These are phyloP conservation scores for Sarocladium strictum DNA, from an alignment of 2,329 filamentous ascomycete species.

Conservation along the genomic window DNA sequence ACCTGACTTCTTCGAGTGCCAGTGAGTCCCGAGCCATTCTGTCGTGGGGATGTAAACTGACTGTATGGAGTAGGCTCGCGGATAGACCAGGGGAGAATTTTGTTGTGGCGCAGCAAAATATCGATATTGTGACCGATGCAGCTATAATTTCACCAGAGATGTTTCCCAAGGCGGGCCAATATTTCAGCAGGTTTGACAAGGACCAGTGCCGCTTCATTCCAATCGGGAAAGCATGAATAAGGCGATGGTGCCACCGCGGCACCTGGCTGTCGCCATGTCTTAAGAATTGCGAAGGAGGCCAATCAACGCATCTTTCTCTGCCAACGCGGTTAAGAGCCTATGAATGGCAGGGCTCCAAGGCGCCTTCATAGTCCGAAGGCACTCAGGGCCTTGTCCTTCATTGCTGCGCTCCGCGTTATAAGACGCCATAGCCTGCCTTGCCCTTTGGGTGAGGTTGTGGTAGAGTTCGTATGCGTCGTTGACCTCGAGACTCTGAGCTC, in stretches of 20 bases:
- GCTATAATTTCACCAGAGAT: slow-evolving; percentile 18
- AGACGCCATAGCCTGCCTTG: slow-evolving; percentile 34
- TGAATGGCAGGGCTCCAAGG: slow-evolving; percentile 68
- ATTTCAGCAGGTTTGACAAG: slow-evolving; percentile 81
- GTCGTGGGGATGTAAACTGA: not conserved
- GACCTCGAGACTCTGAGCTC: not conserved
- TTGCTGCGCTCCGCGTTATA: slow-evolving; percentile 42
- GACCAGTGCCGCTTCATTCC: slow-evolving; percentile 67
- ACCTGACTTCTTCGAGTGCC: slow-evolving; percentile 59
- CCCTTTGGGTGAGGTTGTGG: slow-evolving; percentile 32
- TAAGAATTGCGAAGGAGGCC: slow-evolving; percentile 24
- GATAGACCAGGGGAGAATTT: slow-evolving; percentile 13
- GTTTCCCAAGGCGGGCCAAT: slow-evolving; percentile 68
- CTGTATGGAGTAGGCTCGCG: not conserved
- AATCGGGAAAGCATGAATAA: slow-evolving; percentile 53
- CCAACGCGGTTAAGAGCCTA: slow-evolving; percentile 62
- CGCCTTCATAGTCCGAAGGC: slow-evolving; percentile 33
- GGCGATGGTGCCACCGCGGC: not conserved
- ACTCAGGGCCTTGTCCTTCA: slow-evolving; percentile 39
- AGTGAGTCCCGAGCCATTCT: slow-evolving; percentile 67
- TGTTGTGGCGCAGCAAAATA: slow-evolving; percentile 63
- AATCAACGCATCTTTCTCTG: slow-evolving; percentile 57
- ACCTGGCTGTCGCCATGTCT: not conserved
- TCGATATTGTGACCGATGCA: slow-evolving; percentile 51
- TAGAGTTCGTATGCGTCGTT: slow-evolving; percentile 28